Percentiles rank a stretch among this genome's conserved stretches.
Evolutionary conservation across 371 early-diverging fungal genomes (phyloP).

Genomic region (Dentiscutata heterogama): DNA sequence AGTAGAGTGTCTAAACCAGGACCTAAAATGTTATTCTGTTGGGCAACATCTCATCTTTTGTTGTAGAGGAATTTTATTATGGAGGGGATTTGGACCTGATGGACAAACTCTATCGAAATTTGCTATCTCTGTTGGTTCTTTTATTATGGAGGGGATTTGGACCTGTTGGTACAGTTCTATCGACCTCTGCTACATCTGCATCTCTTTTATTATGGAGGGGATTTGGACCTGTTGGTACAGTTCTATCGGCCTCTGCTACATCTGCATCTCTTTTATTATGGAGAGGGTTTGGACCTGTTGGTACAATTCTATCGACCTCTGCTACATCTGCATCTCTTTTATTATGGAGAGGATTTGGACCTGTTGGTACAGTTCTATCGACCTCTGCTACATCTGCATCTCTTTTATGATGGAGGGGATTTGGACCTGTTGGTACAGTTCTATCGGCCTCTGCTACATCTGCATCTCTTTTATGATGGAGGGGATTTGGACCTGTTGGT

Average conservation of each 20-base stretch:
- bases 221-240: constrained; percentile 11
- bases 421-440: not conserved
- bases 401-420: too few species aligned
- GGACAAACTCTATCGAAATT: not conserved
- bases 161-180: constrained; percentile 6
- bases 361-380: constrained; percentile 2
- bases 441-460: not conserved
- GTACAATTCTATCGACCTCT: not conserved
- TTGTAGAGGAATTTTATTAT: not conserved
- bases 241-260: not conserved
- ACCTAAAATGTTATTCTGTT: not conserved
- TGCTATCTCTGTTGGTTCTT: not conserved
- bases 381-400: not conserved
- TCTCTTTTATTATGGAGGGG: constrained; percentile 13
- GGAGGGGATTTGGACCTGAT: not conserved
- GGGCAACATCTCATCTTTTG: not conserved
- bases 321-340: not conserved
- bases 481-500: not conserved
- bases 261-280: not conserved
- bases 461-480: too few species aligned
- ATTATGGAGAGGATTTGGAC: constrained; percentile 25
- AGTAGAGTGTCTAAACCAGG: not conserved
- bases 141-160: constrained; percentile 24
- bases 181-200: not conserved
- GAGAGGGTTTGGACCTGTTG: not conserved